Evolutionary conservation across 2,329 filamentous ascomycete species (phyloP), one percentile per base, ranked within the genome.

Genomic region (Penicillium sclerotiorum): DNA sequence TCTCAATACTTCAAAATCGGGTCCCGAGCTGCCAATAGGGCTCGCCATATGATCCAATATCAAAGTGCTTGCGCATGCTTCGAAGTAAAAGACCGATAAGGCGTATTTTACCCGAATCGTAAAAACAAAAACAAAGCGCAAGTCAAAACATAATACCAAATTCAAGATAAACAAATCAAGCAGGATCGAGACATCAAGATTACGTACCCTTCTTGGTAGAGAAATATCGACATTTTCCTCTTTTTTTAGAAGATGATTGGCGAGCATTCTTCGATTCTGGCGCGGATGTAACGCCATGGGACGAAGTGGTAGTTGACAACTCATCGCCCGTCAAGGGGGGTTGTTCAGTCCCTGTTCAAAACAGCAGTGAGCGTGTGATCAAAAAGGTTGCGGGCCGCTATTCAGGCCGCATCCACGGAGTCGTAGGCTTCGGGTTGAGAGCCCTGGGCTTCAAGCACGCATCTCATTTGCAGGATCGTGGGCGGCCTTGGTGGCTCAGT

Each of bases 321-420:
- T 64, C 65, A 67, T 57, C 61, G 50, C n/a, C 50, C 17, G 32
- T 45, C 49, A 41, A 53, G 23, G 48, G 54, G 21, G 52, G 44
- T 43, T 53, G 52, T 35, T 52, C 54, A 57, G 60, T 47, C 46
- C 49, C 60, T 63, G 55, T 57, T 49, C 48, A 55, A 52, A 60
- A 57, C 55, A 28, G 15, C 36, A 27, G 51, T 66, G 61, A 66
- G 64, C 66, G 65, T 69, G 65, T 69, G 66, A 69, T 60, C 62
- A 54, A 50, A 61, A 59, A 59, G 51, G 49, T 57, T 63, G 51
- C 60, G 59, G 59, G 51, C 59, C 61, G 62, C 58, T 58, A 59
- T 50, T 33, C 22, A 45, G 40, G 47, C 38, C 25, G n/a, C 25
- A 38, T 33, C 47, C 33, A 40, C 52, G 53, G 25, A 41, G 28